These are phyloP conservation scores for Dictyophora rubrovolvata DNA, from an alignment of 768 basidiomycete species.

Conservation along the genomic window DNA sequence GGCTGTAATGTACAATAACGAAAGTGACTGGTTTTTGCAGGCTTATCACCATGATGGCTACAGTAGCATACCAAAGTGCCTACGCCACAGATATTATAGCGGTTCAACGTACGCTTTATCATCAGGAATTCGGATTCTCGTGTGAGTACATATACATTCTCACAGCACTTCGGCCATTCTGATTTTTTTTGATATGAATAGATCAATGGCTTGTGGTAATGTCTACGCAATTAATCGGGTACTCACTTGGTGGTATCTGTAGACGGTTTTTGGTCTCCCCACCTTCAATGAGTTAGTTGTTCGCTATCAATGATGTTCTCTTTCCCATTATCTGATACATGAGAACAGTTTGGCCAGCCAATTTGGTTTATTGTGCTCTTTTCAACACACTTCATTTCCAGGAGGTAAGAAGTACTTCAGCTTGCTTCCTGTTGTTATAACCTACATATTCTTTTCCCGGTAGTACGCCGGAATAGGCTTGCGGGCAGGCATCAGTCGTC, in stretches of 20 bases:
- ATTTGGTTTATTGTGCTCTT: conserved; percentile 56
- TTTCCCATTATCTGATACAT: too few relatives aligned
- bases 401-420: conserved; percentile 10
- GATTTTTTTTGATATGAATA: conserved; percentile 13
- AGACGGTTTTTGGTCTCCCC: conserved; percentile 23
- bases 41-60: conserved; percentile 1
- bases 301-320: neutral
- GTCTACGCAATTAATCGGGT: conserved; percentile 17
- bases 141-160: conserved; percentile 16
- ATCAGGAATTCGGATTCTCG: conserved; percentile 14
- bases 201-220: conserved; percentile 14
- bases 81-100: conserved; percentile 19
- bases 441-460: too few relatives aligned
- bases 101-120: conserved; percentile 21
- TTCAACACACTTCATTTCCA: conserved; percentile 67
- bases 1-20: too few relatives aligned
- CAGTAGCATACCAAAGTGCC: neutral
- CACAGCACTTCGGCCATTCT: conserved; percentile 24
- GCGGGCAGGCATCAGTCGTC: too few relatives aligned
- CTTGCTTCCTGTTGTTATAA: too few relatives aligned
- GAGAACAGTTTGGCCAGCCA: conserved; percentile 48
- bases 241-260: conserved; percentile 18
- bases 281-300: conserved; percentile 14
- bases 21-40: neutral
- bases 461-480: too few relatives aligned